Conservation (phyloP, 129 eudicot species). For the Flaveria ramosissima region DNA sequence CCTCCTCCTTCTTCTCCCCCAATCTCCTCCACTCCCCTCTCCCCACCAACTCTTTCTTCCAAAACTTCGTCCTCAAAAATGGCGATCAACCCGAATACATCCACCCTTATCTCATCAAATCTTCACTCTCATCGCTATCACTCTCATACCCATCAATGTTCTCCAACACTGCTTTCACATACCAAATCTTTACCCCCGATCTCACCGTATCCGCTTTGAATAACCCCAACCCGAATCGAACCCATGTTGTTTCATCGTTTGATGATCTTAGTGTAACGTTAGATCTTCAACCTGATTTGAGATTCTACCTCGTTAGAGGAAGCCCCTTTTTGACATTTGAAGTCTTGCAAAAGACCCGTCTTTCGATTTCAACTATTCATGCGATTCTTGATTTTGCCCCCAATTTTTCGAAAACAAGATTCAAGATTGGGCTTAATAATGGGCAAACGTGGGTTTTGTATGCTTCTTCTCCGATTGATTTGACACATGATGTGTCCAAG, state of each 20-base stretch:
- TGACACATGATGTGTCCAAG: slow-evolving; percentile 47
- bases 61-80: slow-evolving; percentile 74
- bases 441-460: slow-evolving; percentile 82
- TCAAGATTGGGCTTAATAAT: slow-evolving; percentile 56
- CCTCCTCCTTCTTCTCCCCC: slow-evolving; percentile 66
- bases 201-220: slow-evolving; percentile 54
- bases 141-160: slow-evolving; percentile 76
- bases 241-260: slow-evolving; percentile 62
- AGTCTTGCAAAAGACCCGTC: slow-evolving; percentile 23
- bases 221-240: slow-evolving; percentile 46
- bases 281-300: slow-evolving; percentile 62
- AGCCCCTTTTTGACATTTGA: slow-evolving; percentile 74
- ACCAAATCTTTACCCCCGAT: slow-evolving; percentile 65
- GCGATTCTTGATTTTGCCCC: slow-evolving; percentile 57
- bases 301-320: slow-evolving; percentile 85
- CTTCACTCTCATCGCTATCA: slow-evolving; percentile 61
- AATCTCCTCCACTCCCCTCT: slow-evolving; percentile 70
- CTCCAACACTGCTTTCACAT: slow-evolving; percentile 54
- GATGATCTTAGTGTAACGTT: slow-evolving; percentile 73
- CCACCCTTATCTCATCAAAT: slow-evolving; percentile 76
- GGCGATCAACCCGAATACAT: slow-evolving; percentile 95
- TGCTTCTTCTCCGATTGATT: slow-evolving; percentile 56
- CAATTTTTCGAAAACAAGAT: slow-evolving; percentile 51
- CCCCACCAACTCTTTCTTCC: slow-evolving; percentile 91
- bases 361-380: slow-evolving; percentile 70